Evolutionary conservation across 306 rosid species (phyloP).

Genomic region (Fragaria ananassa): DNA sequence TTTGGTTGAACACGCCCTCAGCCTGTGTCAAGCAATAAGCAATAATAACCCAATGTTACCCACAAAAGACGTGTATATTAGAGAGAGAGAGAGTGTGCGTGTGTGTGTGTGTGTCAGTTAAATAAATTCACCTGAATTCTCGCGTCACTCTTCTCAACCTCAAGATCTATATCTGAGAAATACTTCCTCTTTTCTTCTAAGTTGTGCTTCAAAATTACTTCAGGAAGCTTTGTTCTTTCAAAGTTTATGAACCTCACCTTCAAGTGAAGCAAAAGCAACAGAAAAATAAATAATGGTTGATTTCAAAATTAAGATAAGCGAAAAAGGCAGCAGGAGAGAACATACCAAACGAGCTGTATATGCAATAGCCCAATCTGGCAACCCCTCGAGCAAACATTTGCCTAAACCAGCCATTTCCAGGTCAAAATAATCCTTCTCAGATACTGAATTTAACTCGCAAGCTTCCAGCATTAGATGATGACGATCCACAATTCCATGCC

Average conservation of each 20-base stretch:
- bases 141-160: conserved; percentile 93
- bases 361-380: conserved; percentile 95
- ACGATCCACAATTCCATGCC: conserved; percentile 87
- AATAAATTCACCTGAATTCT: conserved; percentile 75
- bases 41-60: conserved; percentile 1
- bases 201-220: conserved; percentile 77
- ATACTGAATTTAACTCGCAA: conserved; percentile 70
- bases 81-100: background rate
- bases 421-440: conserved; percentile 89
- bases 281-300: conserved; percentile 18
- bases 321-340: conserved; percentile 17
- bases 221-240: conserved; percentile 95
- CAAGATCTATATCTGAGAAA: conserved; percentile 82
- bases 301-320: background rate
- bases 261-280: conserved; percentile 35
- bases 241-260: conserved; percentile 91
- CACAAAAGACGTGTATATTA: background rate
- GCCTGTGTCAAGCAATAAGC: conserved; percentile 57
- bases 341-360: conserved; percentile 97
- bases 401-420: conserved; percentile 96
- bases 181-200: conserved; percentile 85
- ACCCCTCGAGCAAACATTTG: conserved; percentile 92
- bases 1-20: conserved; percentile 97
- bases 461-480: conserved; percentile 90
- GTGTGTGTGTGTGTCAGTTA: background rate